Percentiles rank a stretch among this genome's conserved stretches.
These are phyloP conservation scores for Neurospora pannonica DNA, from an alignment of 495 filamentous ascomycete species.

Conservation along the genomic window DNA sequence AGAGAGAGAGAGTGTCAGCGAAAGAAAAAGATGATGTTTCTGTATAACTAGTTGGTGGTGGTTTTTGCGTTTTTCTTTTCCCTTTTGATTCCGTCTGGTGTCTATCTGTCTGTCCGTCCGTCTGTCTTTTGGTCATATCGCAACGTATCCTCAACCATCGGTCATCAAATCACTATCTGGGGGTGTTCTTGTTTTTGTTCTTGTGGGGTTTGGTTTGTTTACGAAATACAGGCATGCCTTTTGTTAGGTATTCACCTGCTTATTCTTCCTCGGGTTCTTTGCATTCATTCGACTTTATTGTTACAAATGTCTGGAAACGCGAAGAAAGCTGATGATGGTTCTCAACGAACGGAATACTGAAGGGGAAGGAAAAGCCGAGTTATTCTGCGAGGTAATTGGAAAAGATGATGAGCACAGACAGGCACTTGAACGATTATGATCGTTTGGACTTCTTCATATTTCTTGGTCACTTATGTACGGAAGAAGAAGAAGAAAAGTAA, in stretches of 20 bases:
- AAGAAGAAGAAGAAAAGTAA: background rate
- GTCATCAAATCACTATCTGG: background rate
- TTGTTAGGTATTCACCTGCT: background rate
- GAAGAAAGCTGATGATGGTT: background rate
- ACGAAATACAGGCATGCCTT: background rate
- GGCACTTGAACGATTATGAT: background rate
- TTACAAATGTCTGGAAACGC: background rate
- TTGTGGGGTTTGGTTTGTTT: background rate
- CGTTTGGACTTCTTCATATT: background rate
- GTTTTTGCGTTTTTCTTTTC: slow-evolving; percentile 2
- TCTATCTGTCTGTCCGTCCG: background rate
- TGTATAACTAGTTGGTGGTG: slow-evolving; percentile 16
- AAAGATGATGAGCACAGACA: background rate
- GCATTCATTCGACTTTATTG: background rate
- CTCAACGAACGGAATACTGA: background rate
- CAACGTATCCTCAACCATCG: background rate
- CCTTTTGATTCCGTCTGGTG: background rate
- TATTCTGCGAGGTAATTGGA: background rate
- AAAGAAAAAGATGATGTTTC: background rate
- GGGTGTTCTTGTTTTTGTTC: background rate
- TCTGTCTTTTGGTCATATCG: background rate
- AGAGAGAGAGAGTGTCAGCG: background rate
- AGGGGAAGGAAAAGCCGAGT: background rate
- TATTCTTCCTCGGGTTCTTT: background rate
- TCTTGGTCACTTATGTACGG: background rate